Base-by-base conservation (phyloP, 768 basidiomycete species). In the Lepiota venenata region DNA sequence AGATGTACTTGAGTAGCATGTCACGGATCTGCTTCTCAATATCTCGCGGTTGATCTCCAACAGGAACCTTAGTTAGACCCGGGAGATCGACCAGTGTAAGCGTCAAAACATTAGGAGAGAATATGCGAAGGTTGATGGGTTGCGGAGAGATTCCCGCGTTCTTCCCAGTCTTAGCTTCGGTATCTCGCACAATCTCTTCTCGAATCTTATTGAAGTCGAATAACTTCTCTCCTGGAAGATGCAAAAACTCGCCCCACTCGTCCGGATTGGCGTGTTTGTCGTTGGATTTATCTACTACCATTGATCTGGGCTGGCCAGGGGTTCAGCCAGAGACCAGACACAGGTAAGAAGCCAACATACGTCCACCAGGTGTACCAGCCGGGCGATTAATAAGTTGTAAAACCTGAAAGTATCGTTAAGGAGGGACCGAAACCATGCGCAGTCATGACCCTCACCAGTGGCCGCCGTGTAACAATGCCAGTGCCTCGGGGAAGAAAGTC, bases 241-340 rank as follows among this genome's bases (percentile, higher is more conserved):
- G 93, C 27, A 98, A 77, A 80, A 99, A 99, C 72, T 99, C 97
- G 62, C 96, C 97, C 97, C 97, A 99, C 71, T 98, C 97, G 62
- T 97, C 85, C 52, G 85, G 77, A 68, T 98, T 98, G 70, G 88
- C 91, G 25, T 82, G 76, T 57, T 87, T 85, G 73, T 91, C 90
- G 27, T 71, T 66, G 10, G 76, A 75, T 60, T 78, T 74, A 47
- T 79, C 79, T 47, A 72, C 69, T 21, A n/a, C 76, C 80, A 58
- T 78, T 77, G 62, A 56, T 71, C 76, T 74, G 59, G 38, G 56
- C 57, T 66, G 56, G 61, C 63, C 63, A 56, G 66, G 64, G 60
- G 16, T 29, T 46, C 27, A 52, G 42, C 21, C 16, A 29, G 44
- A 27, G 42, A 42, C 22, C 27, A 25, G 45, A 14, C 21, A 21